Base-by-base conservation (phyloP, 169 alveolate species). In the Plasmodium coatneyi region DNA sequence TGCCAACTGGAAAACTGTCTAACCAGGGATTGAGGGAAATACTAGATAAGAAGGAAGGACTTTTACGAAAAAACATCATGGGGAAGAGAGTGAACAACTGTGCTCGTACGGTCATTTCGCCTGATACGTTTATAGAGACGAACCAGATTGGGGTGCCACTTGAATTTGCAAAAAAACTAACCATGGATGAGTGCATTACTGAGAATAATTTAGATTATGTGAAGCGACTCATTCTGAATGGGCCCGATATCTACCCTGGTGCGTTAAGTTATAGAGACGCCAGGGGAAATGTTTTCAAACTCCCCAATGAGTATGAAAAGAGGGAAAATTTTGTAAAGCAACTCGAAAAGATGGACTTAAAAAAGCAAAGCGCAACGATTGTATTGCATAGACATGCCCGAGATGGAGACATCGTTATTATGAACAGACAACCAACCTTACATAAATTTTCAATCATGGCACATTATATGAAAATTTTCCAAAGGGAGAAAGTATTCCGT, bases 31-130 rank as follows among this genome's bases (percentile, higher is more conserved):
- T 99, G 16, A 96, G 99, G 52, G 99, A 99, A 94, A 95, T 98
- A 71, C 93, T 99, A 76, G 99, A 99, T 95, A 96, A 97, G 93
- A 99, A 99, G 92, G 99, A 98, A 93, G 99, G 99, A 1, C 95
- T 99, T 16, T 96, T 99, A 84, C 97, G 99, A 95, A 98, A 98
- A 98, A 98, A 98, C 92, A 98, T 99, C 99, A 98, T 99, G 99
- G 99, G 99, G 1, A 99, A 99, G 95, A 96, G 99, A 91, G 99
- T 99, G 12, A 99, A 99, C 94, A 98, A 98, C 94, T 99, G 99
- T 0, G 99, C 99, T 14, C 98, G 99, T 43, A 97, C 99, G 9
- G 99, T 99, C 43, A 98, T 99, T 49, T 98, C 99, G 12, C 99
- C 99, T 1, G 99, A 99, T 92, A 99, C 99, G 19, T 98, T 98